Percentiles rank a stretch among this genome's conserved stretches.
Conservation (phyloP, 768 basidiomycete species). For the Coprinellus micaceus region DNA sequence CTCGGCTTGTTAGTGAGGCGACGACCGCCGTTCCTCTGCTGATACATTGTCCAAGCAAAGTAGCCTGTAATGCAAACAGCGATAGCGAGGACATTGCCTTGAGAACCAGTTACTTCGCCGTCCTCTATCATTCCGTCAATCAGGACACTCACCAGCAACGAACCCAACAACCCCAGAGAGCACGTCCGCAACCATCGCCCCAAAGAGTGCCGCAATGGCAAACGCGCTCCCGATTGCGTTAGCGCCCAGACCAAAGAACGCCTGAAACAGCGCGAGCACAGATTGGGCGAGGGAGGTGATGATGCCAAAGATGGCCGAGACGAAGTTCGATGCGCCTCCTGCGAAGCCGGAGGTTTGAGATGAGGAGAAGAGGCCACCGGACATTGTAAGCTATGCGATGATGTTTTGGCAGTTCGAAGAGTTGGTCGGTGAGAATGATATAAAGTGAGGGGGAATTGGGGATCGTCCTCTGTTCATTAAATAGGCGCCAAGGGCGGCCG, state of each 20-base stretch:
- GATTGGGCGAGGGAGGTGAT: constrained; percentile 25
- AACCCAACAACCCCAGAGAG: constrained; percentile 30
- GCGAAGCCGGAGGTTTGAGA: background rate
- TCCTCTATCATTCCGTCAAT: background rate
- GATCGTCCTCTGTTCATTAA: background rate
- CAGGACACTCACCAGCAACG: constrained; percentile 23
- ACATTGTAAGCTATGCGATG: background rate
- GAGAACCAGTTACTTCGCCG: background rate
- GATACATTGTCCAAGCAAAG: constrained; percentile 7
- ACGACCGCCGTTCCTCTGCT: background rate
- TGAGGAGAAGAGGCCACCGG: background rate
- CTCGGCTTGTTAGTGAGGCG: background rate
- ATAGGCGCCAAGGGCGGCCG: too few species aligned
- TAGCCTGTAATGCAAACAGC: constrained; percentile 5
- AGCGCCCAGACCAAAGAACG: constrained; percentile 24
- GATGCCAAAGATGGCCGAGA: constrained; percentile 20
- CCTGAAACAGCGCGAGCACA: constrained; percentile 29
- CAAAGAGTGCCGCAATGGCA: constrained; percentile 19
- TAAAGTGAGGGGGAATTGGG: background rate
- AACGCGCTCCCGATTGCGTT: constrained; percentile 21
- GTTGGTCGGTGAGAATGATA: background rate
- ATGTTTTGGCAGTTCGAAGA: background rate
- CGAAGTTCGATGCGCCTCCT: constrained; percentile 24
- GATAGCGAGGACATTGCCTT: constrained; percentile 8
- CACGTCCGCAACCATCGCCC: constrained; percentile 14